These are phyloP conservation scores for Lactarius quietus DNA, from an alignment of 768 basidiomycete genomes.

Conservation along the genomic window DNA sequence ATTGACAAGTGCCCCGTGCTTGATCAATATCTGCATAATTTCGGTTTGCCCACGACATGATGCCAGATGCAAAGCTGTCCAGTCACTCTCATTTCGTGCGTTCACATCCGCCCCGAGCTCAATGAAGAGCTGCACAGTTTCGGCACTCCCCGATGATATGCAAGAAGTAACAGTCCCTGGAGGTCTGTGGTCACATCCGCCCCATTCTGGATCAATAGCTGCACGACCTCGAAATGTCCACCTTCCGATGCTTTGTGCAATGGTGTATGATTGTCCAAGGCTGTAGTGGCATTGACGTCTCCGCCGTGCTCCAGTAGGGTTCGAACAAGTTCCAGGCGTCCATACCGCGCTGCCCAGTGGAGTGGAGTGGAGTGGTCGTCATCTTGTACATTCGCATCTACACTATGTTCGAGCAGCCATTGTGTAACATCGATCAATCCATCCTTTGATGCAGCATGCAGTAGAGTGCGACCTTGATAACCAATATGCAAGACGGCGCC, in stretches of 20 bases:
- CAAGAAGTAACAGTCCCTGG: neutral
- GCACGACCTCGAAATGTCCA: neutral
- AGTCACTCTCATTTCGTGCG: no score
- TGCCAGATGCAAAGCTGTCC: neutral
- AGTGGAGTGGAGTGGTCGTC: neutral
- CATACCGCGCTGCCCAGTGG: neutral
- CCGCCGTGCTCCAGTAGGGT: neutral
- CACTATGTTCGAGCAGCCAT: neutral
- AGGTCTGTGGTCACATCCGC: neutral
- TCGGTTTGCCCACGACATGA: neutral
- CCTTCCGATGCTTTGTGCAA: neutral
- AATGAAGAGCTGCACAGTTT: neutral
- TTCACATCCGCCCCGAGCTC: no score
- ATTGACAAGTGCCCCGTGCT: neutral
- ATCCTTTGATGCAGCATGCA: neutral
- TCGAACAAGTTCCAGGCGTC: neutral
- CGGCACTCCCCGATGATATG: neutral
- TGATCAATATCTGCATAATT: neutral
- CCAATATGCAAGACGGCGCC: neutral
- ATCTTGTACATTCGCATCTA: neutral
- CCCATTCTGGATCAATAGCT: neutral
- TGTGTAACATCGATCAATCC: neutral
- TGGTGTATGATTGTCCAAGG: neutral
- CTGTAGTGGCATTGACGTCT: neutral
- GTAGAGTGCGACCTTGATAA: neutral